Evolutionary conservation across 768 basidiomycete genomes (phyloP).

Genomic region (Hygrocybe punicea): DNA sequence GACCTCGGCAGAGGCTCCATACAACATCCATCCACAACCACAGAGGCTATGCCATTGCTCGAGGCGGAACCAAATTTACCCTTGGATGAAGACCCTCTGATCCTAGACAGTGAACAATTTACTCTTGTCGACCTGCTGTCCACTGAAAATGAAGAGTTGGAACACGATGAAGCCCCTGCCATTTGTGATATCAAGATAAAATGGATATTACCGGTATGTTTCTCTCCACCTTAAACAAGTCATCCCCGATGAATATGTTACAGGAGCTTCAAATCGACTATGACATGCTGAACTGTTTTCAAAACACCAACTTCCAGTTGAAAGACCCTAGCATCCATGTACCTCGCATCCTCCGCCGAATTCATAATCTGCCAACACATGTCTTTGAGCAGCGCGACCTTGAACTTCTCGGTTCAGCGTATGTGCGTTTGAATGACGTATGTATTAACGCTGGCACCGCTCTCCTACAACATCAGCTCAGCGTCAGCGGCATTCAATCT

Average conservation of each 20-base stretch:
- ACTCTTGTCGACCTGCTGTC: not conserved
- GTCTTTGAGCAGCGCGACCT: conserved; percentile 9
- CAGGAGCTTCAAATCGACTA: no score
- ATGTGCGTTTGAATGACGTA: conserved; percentile 18
- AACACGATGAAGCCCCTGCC: not conserved
- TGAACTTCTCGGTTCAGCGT: not conserved
- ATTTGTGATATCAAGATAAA: no score
- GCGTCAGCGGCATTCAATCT: not conserved
- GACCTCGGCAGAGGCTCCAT: not conserved
- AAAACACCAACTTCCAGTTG: not conserved
- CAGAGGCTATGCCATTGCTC: no score
- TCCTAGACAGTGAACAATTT: not conserved
- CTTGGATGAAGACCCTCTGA: not conserved
- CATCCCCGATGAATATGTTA: no score
- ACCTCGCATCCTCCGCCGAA: not conserved
- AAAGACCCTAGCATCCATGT: not conserved
- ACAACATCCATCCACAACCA: not conserved
- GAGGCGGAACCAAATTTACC: not conserved
- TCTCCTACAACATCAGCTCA: conserved; percentile 12
- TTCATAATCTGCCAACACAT: conserved; percentile 11
- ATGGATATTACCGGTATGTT: no score
- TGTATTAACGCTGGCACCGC: conserved; percentile 27
- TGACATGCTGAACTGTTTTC: no score
- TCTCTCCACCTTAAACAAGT: no score
- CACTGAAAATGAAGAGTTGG: not conserved